phyloP scores from a whole-genome alignment of 2,329 filamentous ascomycete species.

The Fusarium sterilihyphosum region DNA sequence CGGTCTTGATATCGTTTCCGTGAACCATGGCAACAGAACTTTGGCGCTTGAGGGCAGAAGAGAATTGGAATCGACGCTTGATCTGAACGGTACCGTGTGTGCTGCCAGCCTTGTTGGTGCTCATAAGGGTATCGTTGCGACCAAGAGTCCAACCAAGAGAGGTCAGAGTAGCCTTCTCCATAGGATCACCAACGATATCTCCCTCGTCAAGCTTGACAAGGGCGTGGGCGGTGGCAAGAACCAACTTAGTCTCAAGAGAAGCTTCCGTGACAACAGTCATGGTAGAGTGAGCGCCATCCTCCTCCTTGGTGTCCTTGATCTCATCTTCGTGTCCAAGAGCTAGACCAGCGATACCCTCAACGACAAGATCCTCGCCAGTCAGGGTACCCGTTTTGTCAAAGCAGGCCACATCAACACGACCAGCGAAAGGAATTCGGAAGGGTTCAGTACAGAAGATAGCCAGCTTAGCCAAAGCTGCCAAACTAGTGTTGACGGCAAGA shows the following conservation, averaged over 20 bases:
- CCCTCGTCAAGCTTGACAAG: constrained; percentile 96
- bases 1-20: constrained; percentile 75
- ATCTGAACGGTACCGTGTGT: constrained; percentile 82
- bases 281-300: constrained; percentile 84
- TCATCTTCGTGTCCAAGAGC: constrained; percentile 72
- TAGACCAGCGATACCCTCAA: constrained; percentile 94
- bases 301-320: constrained; percentile 71
- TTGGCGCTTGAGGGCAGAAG: constrained; percentile 93
- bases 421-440: constrained; percentile 96
- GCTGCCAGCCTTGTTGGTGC: constrained; percentile 56
- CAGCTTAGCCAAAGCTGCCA: constrained; percentile 92
- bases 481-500: constrained; percentile 95
- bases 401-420: constrained; percentile 94
- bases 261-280: constrained; percentile 77
- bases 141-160: constrained; percentile 95
- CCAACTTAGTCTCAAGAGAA: constrained; percentile 85
- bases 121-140: constrained; percentile 83
- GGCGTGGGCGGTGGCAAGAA: constrained; percentile 93
- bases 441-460: constrained; percentile 99
- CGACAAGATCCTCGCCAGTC: constrained; percentile 95
- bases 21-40: constrained; percentile 90
- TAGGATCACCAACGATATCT: constrained; percentile 96
- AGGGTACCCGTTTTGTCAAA: constrained; percentile 99
- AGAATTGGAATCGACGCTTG: constrained; percentile 98
- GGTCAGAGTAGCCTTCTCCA: constrained; percentile 95